A percentile compares a stretch with the other conserved stretches of the same genome.
These are phyloP conservation scores for Rhynchosporium graminicola DNA, from an alignment of 2,329 filamentous ascomycete species.

Conservation along the genomic window DNA sequence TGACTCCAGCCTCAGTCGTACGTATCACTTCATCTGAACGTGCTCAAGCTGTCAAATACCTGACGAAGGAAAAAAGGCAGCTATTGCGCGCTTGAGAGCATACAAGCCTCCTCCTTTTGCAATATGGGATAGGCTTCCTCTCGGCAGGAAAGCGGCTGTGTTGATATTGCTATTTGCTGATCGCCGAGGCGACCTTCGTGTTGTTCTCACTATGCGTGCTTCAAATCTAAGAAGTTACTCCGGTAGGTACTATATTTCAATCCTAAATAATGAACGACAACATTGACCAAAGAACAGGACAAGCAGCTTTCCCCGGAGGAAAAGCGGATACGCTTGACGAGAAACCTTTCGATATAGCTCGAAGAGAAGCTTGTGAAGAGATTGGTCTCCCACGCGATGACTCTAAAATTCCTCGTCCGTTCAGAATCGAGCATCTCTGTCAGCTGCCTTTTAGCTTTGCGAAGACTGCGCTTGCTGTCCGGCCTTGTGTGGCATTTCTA, in stretches of 20 bases:
- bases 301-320: slow-evolving; percentile 84
- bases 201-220: slow-evolving; percentile 69
- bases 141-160: slow-evolving; percentile 77
- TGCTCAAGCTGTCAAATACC: background rate
- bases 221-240: slow-evolving; percentile 66
- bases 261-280: background rate
- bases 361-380: slow-evolving; percentile 89
- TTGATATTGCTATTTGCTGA: slow-evolving; percentile 88
- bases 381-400: slow-evolving; percentile 82
- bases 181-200: slow-evolving; percentile 72
- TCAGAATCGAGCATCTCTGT: slow-evolving; percentile 85
- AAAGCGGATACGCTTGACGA: slow-evolving; percentile 61
- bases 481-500: slow-evolving; percentile 77
- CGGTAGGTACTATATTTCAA: slow-evolving; percentile 46
- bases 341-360: slow-evolving; percentile 75
- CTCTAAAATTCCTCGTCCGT: slow-evolving; percentile 69
- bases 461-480: slow-evolving; percentile 71
- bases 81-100: slow-evolving; percentile 58
- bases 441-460: slow-evolving; percentile 76
- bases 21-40: slow-evolving; percentile 22
- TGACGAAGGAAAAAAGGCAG: slow-evolving; percentile 33
- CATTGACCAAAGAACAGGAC: slow-evolving; percentile 41
- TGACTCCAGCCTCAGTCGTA: slow-evolving; percentile 37
- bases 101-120: slow-evolving; percentile 63
- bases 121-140: slow-evolving; percentile 61